Conservation (phyloP, 1,284 basidiomycete species). For the Microbotryum intermedium region DNA sequence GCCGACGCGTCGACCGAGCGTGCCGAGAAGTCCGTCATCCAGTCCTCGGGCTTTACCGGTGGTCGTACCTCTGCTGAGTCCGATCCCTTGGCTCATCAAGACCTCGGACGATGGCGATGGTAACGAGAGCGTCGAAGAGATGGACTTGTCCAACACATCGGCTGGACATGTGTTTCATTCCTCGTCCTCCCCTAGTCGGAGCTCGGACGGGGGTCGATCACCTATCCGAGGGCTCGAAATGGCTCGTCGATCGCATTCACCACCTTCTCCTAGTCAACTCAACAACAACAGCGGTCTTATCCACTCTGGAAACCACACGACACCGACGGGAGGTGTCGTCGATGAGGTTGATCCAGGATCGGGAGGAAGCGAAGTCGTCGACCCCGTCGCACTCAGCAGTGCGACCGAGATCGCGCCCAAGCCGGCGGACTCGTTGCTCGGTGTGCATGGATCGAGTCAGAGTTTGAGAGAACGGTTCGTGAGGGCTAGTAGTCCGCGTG, state of each 20-base stretch:
- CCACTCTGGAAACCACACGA: not conserved
- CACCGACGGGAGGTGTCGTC: conserved; percentile 28
- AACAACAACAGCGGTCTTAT: too few relatives aligned
- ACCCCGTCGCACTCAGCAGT: conserved; percentile 17
- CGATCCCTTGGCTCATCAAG: conserved; percentile 25
- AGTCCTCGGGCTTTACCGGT: conserved; percentile 10
- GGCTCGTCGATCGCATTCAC: too few relatives aligned
- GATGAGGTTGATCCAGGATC: conserved; percentile 28
- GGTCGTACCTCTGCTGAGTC: conserved; percentile 25
- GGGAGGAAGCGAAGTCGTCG: conserved; percentile 14
- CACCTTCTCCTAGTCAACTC: too few relatives aligned
- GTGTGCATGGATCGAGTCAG: not conserved
- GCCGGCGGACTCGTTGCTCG: not conserved
- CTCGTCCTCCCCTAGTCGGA: not conserved
- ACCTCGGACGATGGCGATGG: not conserved
- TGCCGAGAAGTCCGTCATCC: not conserved
- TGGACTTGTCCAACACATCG: not conserved
- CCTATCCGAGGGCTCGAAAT: too few relatives aligned
- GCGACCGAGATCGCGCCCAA: conserved; percentile 1
- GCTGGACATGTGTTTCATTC: not conserved
- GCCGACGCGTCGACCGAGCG: not conserved
- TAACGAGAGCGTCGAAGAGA: not conserved
- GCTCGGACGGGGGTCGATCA: not conserved
- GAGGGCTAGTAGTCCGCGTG: conserved; percentile 24
- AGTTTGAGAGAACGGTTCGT: conserved; percentile 23